Evolutionary conservation across 2,329 filamentous ascomycete genomes (phyloP), one percentile per base, ranked within the genome.

Genomic region (Chalaropsis thielavioides): DNA sequence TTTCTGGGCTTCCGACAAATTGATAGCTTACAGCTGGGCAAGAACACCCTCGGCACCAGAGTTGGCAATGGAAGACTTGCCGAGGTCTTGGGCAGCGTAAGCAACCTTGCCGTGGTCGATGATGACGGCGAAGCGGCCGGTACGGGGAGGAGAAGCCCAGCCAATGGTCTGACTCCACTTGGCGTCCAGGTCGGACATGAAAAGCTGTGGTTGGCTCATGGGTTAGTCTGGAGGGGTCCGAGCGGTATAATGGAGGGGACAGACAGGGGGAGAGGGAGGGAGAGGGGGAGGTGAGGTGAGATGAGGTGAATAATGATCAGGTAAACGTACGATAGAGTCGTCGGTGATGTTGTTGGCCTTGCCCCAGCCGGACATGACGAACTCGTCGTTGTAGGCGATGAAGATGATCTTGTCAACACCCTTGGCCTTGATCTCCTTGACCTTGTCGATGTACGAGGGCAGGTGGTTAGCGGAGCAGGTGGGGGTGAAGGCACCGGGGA

Each of bases 321-420:
- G 7, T 17, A 35, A 63, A 74, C 80, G 70, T 70, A 83, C 80
- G 69, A 83, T 80, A 66, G 75, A 80, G 70, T 92, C 86, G 69
- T 85, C 84, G 72, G 83, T 86, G 72, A 92, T 80, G 63, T 81
- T 81, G 77, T 95, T 92, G 72, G 90, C 90, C 83, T 95, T 95
- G 77, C 85, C 87, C 89, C 89, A 94, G 64, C 88, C 90, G 71
- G 84, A 86, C 89, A 92, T 92, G 75, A 95, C 90, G 73, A 81
- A 95, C 69, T 86, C 79, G 76, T 95, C 91, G 77, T 95, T 95
- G 79, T 79, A 87, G 67, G 90, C 88, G 72, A 95, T 86, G 72
- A 94, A 84, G 70, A 90, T 83, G 71, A 95, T 83, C 68, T 87
- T 76, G 76, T 95, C 90, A 70, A 95, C 88, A 71, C 89, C 90